Conservation (phyloP, 2,329 filamentous ascomycete species). For the Pseudocercospora pini-densiflorae region DNA sequence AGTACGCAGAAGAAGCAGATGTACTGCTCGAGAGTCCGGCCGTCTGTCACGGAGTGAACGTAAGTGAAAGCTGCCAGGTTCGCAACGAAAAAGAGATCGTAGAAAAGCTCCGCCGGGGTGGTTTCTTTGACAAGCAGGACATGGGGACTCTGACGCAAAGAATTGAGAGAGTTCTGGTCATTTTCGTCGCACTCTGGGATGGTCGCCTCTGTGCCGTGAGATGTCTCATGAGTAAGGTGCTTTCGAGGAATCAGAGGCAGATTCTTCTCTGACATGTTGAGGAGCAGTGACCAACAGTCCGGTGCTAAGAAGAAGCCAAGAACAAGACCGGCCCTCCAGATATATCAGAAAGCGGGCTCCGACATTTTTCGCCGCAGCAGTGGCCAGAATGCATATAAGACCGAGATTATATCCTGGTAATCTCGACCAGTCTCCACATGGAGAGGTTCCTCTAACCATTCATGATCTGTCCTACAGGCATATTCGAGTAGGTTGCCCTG, state of each 20-base stretch:
- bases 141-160: background rate
- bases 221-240: background rate
- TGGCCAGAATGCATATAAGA: background rate
- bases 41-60: conserved; percentile 59
- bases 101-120: conserved; percentile 57
- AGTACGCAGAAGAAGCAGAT: conserved; percentile 62
- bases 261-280: background rate
- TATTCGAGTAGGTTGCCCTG: background rate
- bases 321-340: background rate
- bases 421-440: background rate
- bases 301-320: background rate
- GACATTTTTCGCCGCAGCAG: background rate
- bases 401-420: background rate
- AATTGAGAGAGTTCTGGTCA: background rate
- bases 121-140: background rate
- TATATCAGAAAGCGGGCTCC: background rate
- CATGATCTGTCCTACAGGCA: background rate
- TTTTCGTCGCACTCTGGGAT: background rate
- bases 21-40: conserved; percentile 47
- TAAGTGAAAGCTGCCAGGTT: conserved; percentile 68
- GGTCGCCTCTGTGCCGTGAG: background rate
- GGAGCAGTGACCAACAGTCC: background rate
- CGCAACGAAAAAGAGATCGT: conserved; percentile 66
- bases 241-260: background rate
- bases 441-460: background rate